Base-by-base conservation (phyloP, 2,329 filamentous ascomycete genomes). In the Ceratocystiopsis sp. region DNA sequence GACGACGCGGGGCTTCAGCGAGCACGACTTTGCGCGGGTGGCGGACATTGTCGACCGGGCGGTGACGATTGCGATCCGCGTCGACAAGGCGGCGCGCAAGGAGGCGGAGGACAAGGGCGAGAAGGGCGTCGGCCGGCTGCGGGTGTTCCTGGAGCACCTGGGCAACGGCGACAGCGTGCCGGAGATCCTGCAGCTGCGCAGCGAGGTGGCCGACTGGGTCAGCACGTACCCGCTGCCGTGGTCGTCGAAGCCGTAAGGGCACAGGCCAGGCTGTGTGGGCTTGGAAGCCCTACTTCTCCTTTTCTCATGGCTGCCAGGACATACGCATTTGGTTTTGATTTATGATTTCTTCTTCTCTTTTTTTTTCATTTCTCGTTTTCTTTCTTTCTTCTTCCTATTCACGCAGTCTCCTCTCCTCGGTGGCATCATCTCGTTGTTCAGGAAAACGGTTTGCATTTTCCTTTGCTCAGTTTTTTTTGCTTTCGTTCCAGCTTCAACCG, bases 1-100 rank as follows among this genome's bases (percentile, higher is more conserved):
- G 91, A 96, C 91, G 18, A 94, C 85, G 16, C 78, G 91, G 48
- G 91, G 89, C n/a, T 89, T 98, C 60, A 74, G 72, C 52, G 79
- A 87, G 55, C 77, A 80, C 44, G 91, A 98, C 63, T 98, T 96
- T 63, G 75, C 75, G 43, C 75, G 83, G 15, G 84, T 93, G 14
- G 85, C 84, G 14, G 81, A 85, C 55, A 84, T 93, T 49, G 83
- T 93, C 42, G 83, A 89, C 62, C 77, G 83, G 40, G 80, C 82
- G 10, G 84, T 93, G 39, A 75, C 73, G 29, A 85, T 93, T 52
- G 80, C 84, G 1, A 71, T 80, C 51, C 74, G 81, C 46, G 65
- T 93, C 38, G 79, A 87, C 61, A 84, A 76, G 60, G 73, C 75
- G 47, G 80, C 78, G 4, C 73, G 73, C 53, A 77, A 80, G 53